phyloP scores from a whole-genome alignment of 2,329 filamentous ascomycete species.

The Penicillium sp. region DNA sequence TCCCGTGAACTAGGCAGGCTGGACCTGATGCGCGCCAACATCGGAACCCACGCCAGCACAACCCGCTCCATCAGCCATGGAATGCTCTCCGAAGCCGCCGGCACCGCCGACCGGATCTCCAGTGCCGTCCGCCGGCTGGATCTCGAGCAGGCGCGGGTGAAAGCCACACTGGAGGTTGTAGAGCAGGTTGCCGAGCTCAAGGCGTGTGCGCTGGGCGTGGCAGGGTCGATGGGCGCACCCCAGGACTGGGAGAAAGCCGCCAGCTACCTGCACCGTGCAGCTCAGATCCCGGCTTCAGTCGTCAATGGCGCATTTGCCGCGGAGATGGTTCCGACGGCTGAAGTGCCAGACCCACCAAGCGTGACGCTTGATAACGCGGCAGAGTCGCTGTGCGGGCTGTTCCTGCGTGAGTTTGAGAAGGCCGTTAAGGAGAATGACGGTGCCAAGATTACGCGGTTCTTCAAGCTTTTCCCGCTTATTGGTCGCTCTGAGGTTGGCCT shows the following conservation, averaged over 20 bases:
- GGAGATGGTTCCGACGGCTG: conserved; percentile 88
- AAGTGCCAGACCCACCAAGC: conserved; percentile 87
- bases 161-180: conserved; percentile 84
- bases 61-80: conserved; percentile 80
- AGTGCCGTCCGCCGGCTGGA: conserved; percentile 84
- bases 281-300: conserved; percentile 75
- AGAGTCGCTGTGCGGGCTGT: conserved; percentile 84
- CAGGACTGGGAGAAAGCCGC: conserved; percentile 99
- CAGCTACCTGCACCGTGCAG: conserved; percentile 79
- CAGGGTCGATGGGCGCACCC: conserved; percentile 93
- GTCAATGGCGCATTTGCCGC: conserved; percentile 82
- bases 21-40: conserved; percentile 81
- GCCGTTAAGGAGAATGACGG: conserved; percentile 85
- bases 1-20: conserved; percentile 82
- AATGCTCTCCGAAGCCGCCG: conserved; percentile 83
- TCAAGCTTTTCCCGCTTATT: conserved; percentile 95
- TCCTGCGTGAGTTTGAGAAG: conserved; percentile 91
- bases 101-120: conserved; percentile 81
- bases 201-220: conserved; percentile 89
- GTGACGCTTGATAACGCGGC: conserved; percentile 83
- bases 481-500: conserved; percentile 82
- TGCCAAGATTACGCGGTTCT: conserved; percentile 88
- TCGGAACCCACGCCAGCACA: conserved; percentile 81
- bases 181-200: conserved; percentile 97
- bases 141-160: conserved; percentile 85